phyloP scores from a whole-genome alignment of 768 basidiomycete species.

The Auricularia sp. region DNA sequence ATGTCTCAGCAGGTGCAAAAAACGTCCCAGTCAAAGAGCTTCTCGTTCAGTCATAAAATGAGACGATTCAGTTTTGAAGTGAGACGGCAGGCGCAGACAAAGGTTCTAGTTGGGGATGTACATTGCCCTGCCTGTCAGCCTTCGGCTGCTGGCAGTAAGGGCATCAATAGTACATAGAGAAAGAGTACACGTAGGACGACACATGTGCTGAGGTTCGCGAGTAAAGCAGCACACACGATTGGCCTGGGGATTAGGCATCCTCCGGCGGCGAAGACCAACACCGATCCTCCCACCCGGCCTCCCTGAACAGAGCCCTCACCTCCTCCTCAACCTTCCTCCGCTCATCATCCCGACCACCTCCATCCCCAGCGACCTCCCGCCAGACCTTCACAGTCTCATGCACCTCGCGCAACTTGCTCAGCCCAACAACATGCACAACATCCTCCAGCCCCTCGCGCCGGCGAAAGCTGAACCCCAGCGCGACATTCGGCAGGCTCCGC shows the following conservation, averaged over 20 bases:
- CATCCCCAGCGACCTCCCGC: constrained; percentile 42
- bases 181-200: too few species aligned
- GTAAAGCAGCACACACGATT: too few species aligned
- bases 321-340: constrained; percentile 36
- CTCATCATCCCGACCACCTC: constrained; percentile 14
- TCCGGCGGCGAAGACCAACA: constrained; percentile 59
- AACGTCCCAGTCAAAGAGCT: too few species aligned
- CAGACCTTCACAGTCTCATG: constrained; percentile 62
- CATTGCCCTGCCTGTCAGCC: too few species aligned
- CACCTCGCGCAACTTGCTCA: constrained; percentile 62
- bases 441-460: constrained; percentile 28
- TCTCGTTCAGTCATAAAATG: too few species aligned
- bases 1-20: too few species aligned
- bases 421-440: constrained; percentile 51
- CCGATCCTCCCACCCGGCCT: constrained; percentile 47
- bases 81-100: too few species aligned
- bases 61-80: background rate
- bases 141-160: too few species aligned
- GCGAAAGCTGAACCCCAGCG: constrained; percentile 59
- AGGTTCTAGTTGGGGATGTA: too few species aligned
- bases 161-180: too few species aligned
- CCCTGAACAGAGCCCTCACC: constrained; percentile 34
- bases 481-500: constrained; percentile 47
- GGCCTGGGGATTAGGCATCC: background rate
- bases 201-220: too few species aligned